These are phyloP conservation scores for Panicum virgatum DNA, from an alignment of 202 grass and related monocot species.

Conservation along the genomic window DNA sequence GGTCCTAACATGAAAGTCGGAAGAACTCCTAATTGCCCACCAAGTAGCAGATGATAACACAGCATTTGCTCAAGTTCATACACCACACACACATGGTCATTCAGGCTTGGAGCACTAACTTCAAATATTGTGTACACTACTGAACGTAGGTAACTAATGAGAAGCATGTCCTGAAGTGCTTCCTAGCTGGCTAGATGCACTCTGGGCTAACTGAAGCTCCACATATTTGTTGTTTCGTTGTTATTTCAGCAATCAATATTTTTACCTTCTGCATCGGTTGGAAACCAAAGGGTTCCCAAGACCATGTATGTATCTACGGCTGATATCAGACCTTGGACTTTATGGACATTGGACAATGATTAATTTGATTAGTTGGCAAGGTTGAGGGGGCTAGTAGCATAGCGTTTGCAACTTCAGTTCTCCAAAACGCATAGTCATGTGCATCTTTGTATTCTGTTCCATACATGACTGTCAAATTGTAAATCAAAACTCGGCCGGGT, in stretches of 20 bases:
- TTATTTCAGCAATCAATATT: background rate
- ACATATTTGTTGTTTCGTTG: too few relatives aligned
- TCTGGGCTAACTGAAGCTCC: too few relatives aligned
- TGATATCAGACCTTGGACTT: background rate
- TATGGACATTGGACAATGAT: background rate
- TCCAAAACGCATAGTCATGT: too few relatives aligned
- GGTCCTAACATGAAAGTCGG: slow-evolving; percentile 73
- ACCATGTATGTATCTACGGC: background rate
- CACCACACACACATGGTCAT: background rate
- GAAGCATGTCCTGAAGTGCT: background rate
- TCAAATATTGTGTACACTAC: background rate
- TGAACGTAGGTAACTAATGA: background rate
- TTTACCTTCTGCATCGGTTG: too few relatives aligned
- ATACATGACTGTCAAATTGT: background rate
- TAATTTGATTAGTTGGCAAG: background rate
- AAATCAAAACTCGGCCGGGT: too few relatives aligned
- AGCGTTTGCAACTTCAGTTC: background rate
- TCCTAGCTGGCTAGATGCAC: too few relatives aligned
- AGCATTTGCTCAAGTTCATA: background rate
- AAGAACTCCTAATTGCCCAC: slow-evolving; percentile 48
- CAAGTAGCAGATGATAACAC: background rate
- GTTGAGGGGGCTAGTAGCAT: background rate
- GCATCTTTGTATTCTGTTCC: background rate
- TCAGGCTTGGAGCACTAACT: background rate
- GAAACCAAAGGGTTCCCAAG: background rate